Base-by-base conservation (phyloP, 345 rosid genomes). In the Rhodamnia argentea region DNA sequence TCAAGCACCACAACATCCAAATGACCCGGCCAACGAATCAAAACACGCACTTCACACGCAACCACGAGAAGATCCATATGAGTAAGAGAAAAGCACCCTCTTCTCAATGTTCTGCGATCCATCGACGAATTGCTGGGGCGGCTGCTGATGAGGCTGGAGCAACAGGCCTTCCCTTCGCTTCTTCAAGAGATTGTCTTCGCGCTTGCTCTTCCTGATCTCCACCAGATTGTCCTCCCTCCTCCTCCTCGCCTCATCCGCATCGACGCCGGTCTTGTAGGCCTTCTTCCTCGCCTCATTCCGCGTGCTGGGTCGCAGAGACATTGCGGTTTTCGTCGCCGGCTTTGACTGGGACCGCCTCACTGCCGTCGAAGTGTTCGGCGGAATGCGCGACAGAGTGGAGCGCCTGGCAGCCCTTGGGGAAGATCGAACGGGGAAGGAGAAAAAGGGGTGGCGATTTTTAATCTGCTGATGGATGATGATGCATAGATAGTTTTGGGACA, bases 141-240 rank as follows among this genome's bases (percentile, higher is more conserved):
- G 88, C 86, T 82, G 57, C 89, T 88, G 95, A 85, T 90, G 95
- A 37, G 92, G 90, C 87, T 90, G 94, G 24, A 89, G 90, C 88
- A 87, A 83, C 81, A 94, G 92, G 2, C 96, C 96, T 90, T 94
- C 96, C 52, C 95, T 91, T 13, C 96, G 87, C 86, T 94, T 94
- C 95, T 94, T 94, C 83, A 94, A 90, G 37, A 94, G 93, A 78
- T 91, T 94, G 56, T 94, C 95, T 82, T 94, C 96, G 18, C 96
- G 91, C 87, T 94, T 93, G 88, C 87, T 94, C 92, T 94, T 93
- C 86, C 96, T 91, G 88, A 94, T 94, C 95, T 93, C 95, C 64
- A 94, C 95, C 90, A 94, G 89, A 78, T 94, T 94, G 90, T 94
- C 95, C 88, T 94, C 95, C 83, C 97, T 93, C 88, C 95, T 85